Base-by-base conservation (phyloP, 1,284 basidiomycete genomes). In the Ustilago trichophora region DNA sequence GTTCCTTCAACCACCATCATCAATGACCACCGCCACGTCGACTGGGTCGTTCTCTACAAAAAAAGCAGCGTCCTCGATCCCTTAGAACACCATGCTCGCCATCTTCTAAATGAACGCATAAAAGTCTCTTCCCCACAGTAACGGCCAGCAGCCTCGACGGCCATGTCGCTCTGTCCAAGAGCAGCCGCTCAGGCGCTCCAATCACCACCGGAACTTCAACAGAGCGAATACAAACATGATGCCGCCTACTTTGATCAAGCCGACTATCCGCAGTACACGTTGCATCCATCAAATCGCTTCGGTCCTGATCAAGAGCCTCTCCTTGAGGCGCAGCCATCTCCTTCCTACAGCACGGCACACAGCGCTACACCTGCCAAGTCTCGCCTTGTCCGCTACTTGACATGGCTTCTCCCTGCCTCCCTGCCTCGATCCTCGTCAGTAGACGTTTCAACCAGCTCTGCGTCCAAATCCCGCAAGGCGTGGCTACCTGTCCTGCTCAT, bases 101-200 rank as follows among this genome's bases (percentile, higher is more conserved):
- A 16, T 9, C 33, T 21, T 10, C 6, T 7, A 29, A 29, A 16
- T 29, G 27, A 29, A 29, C 27, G 27, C 27, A 7, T 29, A 29
- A 13, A 29, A 7, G 13, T 29, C 27, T 29, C 7, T 13, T 8
- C 13, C 27, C 27, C 13, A 29, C 27, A 29, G 27, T 13, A 29
- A 29, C 27, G 8, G 27, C 27, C 13, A 29, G 8, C 27, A 13
- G 27, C 27, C 13, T 25, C 16, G 13, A n/a, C 40, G 13, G 6
- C 42, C 26, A 62, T 62, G 58, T 27, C 35, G 36, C 58, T 62
- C 32, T 62, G 51, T 19, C 51, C 58, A 13, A 45, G 51, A 11
- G 34, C 37, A 21, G 58, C 51, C 25, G 58, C 27, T 10, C 46
- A 50, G 36, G 51, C 51, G 21, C 58, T 60, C 6, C 31, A 41